phyloP scores from a whole-genome alignment of 2,329 filamentous ascomycete genomes.

The Diaporthe velutina region DNA sequence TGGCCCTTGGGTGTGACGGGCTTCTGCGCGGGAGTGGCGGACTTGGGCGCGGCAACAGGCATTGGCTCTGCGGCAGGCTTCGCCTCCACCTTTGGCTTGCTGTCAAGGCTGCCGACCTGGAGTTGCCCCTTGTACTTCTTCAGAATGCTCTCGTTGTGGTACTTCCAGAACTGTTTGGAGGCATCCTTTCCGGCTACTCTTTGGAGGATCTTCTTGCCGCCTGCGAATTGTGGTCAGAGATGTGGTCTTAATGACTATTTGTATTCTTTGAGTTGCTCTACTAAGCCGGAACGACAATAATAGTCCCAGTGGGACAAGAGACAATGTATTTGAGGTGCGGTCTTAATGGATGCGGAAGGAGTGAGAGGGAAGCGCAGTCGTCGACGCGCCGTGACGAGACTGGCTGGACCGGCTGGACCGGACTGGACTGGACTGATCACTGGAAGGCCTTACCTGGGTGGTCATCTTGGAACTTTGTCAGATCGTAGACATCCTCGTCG shows the following conservation, averaged over 20 bases:
- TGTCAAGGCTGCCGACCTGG: slow-evolving; percentile 88
- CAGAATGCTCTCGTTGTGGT: slow-evolving; percentile 87
- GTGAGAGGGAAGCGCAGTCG: neutral
- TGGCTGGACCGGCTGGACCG: no score
- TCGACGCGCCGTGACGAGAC: neutral
- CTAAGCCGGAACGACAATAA: no score
- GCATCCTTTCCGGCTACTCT: slow-evolving; percentile 75
- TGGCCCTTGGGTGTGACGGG: slow-evolving; percentile 45
- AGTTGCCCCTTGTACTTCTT: slow-evolving; percentile 87
- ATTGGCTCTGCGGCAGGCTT: slow-evolving; percentile 69
- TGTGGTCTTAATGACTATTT: no score
- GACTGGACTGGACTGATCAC: neutral
- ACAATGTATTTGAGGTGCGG: neutral
- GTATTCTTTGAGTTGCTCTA: no score
- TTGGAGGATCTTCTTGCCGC: slow-evolving; percentile 75
- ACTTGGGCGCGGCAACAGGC: slow-evolving; percentile 62
- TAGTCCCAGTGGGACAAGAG: no score
- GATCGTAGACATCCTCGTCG: slow-evolving; percentile 95
- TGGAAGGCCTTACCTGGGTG: slow-evolving; percentile 76
- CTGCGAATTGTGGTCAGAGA: slow-evolving; percentile 49
- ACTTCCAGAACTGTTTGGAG: slow-evolving; percentile 78
- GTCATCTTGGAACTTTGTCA: slow-evolving; percentile 89
- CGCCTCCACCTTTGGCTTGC: slow-evolving; percentile 74
- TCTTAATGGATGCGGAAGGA: neutral
- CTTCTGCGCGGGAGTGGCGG: slow-evolving; percentile 49